Evolutionary conservation across 805 yeast species (phyloP), one percentile per base, ranked within the genome.

Genomic region (Pichia cephalocereana): DNA sequence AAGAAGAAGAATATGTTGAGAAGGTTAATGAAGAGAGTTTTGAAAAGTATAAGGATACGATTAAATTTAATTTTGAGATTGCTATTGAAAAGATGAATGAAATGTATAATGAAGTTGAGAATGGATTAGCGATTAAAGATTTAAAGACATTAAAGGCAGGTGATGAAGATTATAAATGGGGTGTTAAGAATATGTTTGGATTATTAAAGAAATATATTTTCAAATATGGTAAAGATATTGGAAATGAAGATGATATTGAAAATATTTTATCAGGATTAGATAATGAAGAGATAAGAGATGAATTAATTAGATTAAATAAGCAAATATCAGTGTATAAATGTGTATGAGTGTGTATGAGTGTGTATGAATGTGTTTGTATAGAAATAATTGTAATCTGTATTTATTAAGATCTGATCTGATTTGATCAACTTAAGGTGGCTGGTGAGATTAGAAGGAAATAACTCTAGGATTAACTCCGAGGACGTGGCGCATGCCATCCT

Each of bases 81-180:
- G 17, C 17, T 4, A 34, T 34, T 34, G 37, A 34, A 14, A 34
- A 34, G 8, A 34, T 34, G 17, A 34, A 34, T 34, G 37, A 34
- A 15, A 14, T 34, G 37, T 34, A 34, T 15, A 34, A 14, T 34
- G 37, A 34, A 15, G 37, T 34, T 34, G 37, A 34, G 8, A 15
- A 34, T 34, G 17, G 17, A 14, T 34, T 34, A 34, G 17, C 8
- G 8, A 10, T 34, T 10, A 7, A 14, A 34, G 17, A 34, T 15
- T 34, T 34, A 14, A 34, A 34, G 17, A 14, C n/a, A 15, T 34
- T 34, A 15, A 34, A 12, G 1, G 37, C 37, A 14, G 17, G 46
- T 14, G 56, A 54, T 5, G 38, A 38, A 8, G 51, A 34, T 34
- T 34, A 34, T 15, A 34, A 39, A 17, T 46, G 55, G 53, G 53